phyloP scores from a whole-genome alignment of 306 rosid genomes.

The Vigna trinervia region DNA sequence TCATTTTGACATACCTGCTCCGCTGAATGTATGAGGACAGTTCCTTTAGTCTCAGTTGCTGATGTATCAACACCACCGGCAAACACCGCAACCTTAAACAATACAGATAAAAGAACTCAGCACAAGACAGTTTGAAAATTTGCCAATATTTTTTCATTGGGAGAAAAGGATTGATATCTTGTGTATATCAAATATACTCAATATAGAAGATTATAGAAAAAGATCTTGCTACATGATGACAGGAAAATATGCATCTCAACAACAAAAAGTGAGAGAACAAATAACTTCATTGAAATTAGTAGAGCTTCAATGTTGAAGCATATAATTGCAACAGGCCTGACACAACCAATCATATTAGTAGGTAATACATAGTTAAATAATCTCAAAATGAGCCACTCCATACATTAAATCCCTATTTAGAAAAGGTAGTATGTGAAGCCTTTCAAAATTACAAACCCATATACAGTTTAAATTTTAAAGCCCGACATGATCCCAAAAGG shows the following conservation, averaged over 20 bases:
- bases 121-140: not conserved
- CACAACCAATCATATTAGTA: not conserved
- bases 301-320: not conserved
- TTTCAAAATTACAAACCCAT: slow-evolving; percentile 2
- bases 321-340: not conserved
- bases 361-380: not conserved
- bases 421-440: not conserved
- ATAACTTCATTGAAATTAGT: not conserved
- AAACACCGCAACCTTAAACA: slow-evolving; percentile 85
- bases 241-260: slow-evolving; percentile 6
- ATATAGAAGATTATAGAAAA: not conserved
- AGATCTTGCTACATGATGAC: slow-evolving; percentile 4
- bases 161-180: not conserved
- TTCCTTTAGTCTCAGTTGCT: slow-evolving; percentile 95
- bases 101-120: slow-evolving; percentile 41
- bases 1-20: slow-evolving; percentile 67
- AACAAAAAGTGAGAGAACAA: not conserved
- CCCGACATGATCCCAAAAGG: not conserved
- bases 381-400: slow-evolving; percentile 5
- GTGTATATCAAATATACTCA: not conserved
- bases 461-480: not conserved
- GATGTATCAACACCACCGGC: slow-evolving; percentile 92
- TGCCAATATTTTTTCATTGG: not conserved
- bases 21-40: slow-evolving; percentile 87
- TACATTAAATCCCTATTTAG: not conserved